Base-by-base conservation (phyloP, 2,329 filamentous ascomycete species). In the Aspergillus luchuensis region DNA sequence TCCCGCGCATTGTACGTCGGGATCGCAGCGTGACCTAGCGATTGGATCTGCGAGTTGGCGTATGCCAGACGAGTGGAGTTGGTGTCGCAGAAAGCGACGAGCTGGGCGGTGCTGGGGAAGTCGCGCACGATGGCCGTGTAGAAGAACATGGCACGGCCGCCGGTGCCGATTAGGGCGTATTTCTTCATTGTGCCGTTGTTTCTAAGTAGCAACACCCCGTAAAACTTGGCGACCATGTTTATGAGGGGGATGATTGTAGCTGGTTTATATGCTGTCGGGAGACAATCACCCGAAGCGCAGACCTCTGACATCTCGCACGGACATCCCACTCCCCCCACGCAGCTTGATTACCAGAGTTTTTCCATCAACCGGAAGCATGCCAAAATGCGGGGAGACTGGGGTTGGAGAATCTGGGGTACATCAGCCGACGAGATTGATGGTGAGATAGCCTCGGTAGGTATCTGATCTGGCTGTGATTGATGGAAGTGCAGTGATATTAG, bases 31-130 rank as follows among this genome's bases (percentile, higher is more conserved):
- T 85, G 79, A 23, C 82, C 81, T 1, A 87, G 72, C 3, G 48
- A 53, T 41, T 65, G 54, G 17, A 66, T 56, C 4, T 50, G 57
- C 7, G 51, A 69, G 69, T 85, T 86, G 64, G 84, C 85, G 71
- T 82, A 83, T 66, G 83, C 73, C 77, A 87, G 81, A 4, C 85
- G 84, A 0, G 85, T 87, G 64, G 84, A 80, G 70, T 87, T 88
- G 4, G 82, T 85, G 67, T 87, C 85, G 71, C 85, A 87, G 57
- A 87, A 74, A 1, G 77, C 85, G 15, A 87, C 84, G 19, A 87
- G 77, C 36, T 75, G 68, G 0, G 84, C 82, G 0, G 82, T 85
- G 8, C 73, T 66, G 52, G 72, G 72, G 73, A 84, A 87, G 61
- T 84, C 81, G 30, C 74, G 76, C 8, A 81, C 82, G 59, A 87